Base-by-base conservation (phyloP, 805 yeast genomes). In the Candida mattraensis region DNA sequence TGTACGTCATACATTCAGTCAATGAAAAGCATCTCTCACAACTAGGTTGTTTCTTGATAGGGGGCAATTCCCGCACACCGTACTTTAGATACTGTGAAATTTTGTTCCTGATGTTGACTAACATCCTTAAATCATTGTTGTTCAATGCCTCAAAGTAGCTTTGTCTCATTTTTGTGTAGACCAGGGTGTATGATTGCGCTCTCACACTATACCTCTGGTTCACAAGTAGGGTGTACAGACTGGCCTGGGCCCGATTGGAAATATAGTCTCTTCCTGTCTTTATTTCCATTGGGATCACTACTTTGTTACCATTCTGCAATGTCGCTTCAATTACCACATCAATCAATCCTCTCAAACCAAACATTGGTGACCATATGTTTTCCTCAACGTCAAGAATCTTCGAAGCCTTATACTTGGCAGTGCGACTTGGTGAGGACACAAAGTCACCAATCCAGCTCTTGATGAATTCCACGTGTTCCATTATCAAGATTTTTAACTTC, bases 321-420 rank as follows among this genome's bases (percentile, higher is more conserved):
- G 47, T 23, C 0, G 84, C 83, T 47, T 83, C 83, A 2, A 87
- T 70, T 0, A 96, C 87, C 3, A 83, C 96, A 63, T 93, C 99
- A 12, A 89, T 78, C 48, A 82, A 76, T 0, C 99, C 99, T 47
- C 87, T 77, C 7, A 93, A 61, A 0, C 99, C 99, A 63, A 74
- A 88, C 54, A 76, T 72, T 0, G 97, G 95, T 0, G 97, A 87
- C 87, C 95, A 80, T 10, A 93, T 81, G 49, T 80, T 84, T 51
- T 93, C 97, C 59, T 93, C 99, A 7, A 87, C 76, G 52, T 86
- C 96, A 21, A 87, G 64, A 7, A 88, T 74, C 39, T 81, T 78
- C 11, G 76, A 66, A 0, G 84, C 78, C 0, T 81, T 67, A 26
- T 80, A 66, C 1, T 73, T 57, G 12, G 14, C 18, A 5, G 38